Evolutionary conservation across 1,284 basidiomycete genomes (phyloP).

Genomic region (Ceratobasidium papillatum): DNA sequence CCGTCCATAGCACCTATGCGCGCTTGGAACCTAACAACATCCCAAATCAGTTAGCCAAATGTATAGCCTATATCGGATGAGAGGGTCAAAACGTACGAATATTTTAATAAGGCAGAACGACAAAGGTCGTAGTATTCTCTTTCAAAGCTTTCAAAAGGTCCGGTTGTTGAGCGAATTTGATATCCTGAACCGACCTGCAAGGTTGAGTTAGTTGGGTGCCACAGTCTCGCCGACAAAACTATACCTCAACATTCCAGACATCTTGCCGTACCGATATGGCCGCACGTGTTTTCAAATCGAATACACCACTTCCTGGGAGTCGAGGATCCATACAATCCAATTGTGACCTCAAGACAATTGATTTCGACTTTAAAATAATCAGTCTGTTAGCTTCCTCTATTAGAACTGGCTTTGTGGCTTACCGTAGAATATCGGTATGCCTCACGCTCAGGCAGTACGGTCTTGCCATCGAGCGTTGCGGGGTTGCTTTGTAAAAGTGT

Average conservation of each 20-base stretch:
- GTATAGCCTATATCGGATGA: not conserved
- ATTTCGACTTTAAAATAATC: constrained; percentile 57
- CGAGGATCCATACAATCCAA: constrained; percentile 86
- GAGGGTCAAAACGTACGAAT: constrained; percentile 63
- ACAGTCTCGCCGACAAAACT: constrained; percentile 37
- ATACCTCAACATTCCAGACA: constrained; percentile 81
- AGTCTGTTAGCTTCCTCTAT: not conserved
- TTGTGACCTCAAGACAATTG: constrained; percentile 87
- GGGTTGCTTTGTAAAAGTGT: constrained; percentile 63
- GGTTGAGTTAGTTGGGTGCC: not conserved
- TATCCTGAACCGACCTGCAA: constrained; percentile 78
- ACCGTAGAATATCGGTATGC: constrained; percentile 88
- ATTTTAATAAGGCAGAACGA: constrained; percentile 94
- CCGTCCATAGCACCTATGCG: constrained; percentile 99
- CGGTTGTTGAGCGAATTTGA: constrained; percentile 69
- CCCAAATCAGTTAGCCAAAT: not conserved
- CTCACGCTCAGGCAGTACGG: constrained; percentile 56
- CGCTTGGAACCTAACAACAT: constrained; percentile 78
- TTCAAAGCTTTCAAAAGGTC: constrained; percentile 80
- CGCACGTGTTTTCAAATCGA: constrained; percentile 96
- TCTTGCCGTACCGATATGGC: constrained; percentile 87
- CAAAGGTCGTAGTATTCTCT: constrained; percentile 92
- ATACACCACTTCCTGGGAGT: constrained; percentile 89
- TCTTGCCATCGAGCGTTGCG: constrained; percentile 17
- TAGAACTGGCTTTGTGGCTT: not conserved